phyloP scores from a whole-genome alignment of 2,329 filamentous ascomycete genomes.

The Mycosphaerella sp. region DNA sequence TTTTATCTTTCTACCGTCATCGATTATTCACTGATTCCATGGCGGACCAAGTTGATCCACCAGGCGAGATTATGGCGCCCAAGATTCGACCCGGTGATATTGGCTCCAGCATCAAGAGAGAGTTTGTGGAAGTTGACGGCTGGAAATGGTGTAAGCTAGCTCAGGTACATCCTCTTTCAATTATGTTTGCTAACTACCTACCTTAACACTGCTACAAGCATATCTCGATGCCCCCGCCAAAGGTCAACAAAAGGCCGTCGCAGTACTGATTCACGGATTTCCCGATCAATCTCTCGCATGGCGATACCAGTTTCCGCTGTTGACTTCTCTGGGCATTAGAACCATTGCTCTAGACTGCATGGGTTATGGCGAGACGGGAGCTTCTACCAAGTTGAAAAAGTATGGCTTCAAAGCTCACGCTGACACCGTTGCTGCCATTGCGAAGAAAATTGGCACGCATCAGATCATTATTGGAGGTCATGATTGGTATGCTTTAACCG shows the following conservation, averaged over 20 bases:
- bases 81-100: slow-evolving; percentile 12
- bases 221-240: slow-evolving; percentile 12
- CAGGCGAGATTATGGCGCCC: not conserved
- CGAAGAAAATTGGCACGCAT: slow-evolving; percentile 49
- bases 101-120: slow-evolving; percentile 3
- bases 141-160: slow-evolving; percentile 55
- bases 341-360: slow-evolving; percentile 82
- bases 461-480: slow-evolving; percentile 79
- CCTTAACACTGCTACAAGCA: slow-evolving; percentile 3
- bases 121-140: slow-evolving; percentile 57
- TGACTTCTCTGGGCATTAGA: slow-evolving; percentile 64
- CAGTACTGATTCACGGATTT: slow-evolving; percentile 66
- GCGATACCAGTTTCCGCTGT: slow-evolving; percentile 78
- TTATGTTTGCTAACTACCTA: not conserved
- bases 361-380: slow-evolving; percentile 67
- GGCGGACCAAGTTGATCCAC: slow-evolving; percentile 4
- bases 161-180: not conserved
- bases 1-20: not conserved
- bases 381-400: slow-evolving; percentile 38
- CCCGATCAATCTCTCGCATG: slow-evolving; percentile 80
- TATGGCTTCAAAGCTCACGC: slow-evolving; percentile 69
- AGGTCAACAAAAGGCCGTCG: slow-evolving; percentile 42
- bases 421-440: slow-evolving; percentile 68
- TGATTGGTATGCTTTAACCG: slow-evolving; percentile 65
- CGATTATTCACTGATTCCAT: not conserved